These are phyloP conservation scores for Lolium multiflorum DNA, from an alignment of 176 grass and related monocot species.

Conservation along the genomic window DNA sequence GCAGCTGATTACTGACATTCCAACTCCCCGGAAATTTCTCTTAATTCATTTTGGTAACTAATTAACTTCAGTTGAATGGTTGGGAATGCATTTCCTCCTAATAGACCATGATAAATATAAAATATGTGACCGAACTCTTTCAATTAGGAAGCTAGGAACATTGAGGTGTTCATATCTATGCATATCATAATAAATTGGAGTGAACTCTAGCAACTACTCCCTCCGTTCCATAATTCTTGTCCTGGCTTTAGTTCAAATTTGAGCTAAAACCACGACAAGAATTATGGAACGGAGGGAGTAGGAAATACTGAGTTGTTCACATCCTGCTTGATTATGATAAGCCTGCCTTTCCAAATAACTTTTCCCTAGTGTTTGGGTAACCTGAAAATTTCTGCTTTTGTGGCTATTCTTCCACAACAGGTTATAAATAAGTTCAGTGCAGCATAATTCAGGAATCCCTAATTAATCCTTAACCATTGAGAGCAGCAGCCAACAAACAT, in stretches of 20 bases:
- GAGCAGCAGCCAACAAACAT: not conserved
- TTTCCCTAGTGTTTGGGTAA: conserved; percentile 1
- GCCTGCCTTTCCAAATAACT: not conserved
- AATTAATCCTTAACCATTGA: conserved; percentile 14
- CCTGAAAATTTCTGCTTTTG: not conserved
- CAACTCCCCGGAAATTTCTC: not conserved
- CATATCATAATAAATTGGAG: not conserved
- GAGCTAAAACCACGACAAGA: too few species aligned
- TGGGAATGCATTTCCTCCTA: conserved; percentile 12
- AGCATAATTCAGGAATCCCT: not conserved
- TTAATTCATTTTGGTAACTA: conserved; percentile 2
- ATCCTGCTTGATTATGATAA: not conserved
- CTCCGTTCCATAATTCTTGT: too few species aligned
- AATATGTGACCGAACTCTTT: not conserved
- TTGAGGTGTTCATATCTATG: not conserved
- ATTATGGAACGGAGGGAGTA: too few species aligned
- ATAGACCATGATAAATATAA: conserved; percentile 9
- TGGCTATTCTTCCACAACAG: not conserved
- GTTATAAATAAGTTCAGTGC: not conserved
- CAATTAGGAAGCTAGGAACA: not conserved
- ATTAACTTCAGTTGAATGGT: not conserved
- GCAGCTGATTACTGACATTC: too few species aligned
- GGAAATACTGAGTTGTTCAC: not conserved
- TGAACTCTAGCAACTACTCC: too few species aligned
- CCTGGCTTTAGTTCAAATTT: too few species aligned